Percentiles rank a stretch among this genome's conserved stretches.
phyloP scores from a whole-genome alignment of 139 green algal species.

The Micractinium conductrix region DNA sequence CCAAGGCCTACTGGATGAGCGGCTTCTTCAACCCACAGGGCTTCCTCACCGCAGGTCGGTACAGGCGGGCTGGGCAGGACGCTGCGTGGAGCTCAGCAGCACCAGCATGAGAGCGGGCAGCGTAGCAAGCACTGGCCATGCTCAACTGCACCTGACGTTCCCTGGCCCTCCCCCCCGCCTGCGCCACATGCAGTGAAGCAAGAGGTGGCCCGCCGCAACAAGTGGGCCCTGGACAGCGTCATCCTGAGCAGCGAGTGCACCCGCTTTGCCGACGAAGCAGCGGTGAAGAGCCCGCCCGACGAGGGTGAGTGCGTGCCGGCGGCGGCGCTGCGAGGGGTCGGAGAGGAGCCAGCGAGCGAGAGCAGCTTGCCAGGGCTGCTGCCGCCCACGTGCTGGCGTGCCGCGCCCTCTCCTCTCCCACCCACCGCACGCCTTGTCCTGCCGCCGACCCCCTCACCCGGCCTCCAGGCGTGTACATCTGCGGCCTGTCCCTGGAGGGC shows the following conservation, averaged over 20 bases:
- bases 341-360: too few species aligned
- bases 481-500: conserved; percentile 95
- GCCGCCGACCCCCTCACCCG: too few species aligned
- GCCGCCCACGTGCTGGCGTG: too few species aligned
- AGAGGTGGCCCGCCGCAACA: conserved; percentile 82
- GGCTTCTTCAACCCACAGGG: conserved; percentile 97
- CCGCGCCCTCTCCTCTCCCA: too few species aligned
- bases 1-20: conserved; percentile 93
- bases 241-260: conserved; percentile 91
- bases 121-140: too few species aligned
- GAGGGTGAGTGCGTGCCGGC: too few species aligned
- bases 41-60: conserved; percentile 91
- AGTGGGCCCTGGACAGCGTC: conserved; percentile 96
- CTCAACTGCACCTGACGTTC: too few species aligned
- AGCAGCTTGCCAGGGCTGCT: too few species aligned
- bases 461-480: conserved; percentile 95
- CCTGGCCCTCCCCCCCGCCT: neutral
- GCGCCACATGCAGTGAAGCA: conserved; percentile 83
- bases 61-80: too few species aligned
- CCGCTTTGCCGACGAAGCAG: conserved; percentile 78
- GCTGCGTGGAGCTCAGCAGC: neutral
- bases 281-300: conserved; percentile 74
- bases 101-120: too few species aligned
- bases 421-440: too few species aligned
- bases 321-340: too few species aligned